These are phyloP conservation scores for Paecilomyces fulvus DNA, from an alignment of 2,329 filamentous ascomycete species.

Conservation along the genomic window DNA sequence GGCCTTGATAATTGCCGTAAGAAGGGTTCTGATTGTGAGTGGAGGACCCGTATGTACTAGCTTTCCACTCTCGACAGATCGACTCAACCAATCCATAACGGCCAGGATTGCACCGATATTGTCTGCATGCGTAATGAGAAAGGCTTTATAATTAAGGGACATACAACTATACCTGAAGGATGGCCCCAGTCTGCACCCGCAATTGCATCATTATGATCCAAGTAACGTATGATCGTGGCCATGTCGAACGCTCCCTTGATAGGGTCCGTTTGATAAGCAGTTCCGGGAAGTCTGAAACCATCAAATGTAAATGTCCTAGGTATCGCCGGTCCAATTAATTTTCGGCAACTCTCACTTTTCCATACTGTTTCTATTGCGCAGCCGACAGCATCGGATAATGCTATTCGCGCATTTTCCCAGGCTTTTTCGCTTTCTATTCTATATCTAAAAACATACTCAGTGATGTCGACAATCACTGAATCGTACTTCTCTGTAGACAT, in stretches of 20 bases:
- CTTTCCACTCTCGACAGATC: neutral
- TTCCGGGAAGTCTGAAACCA: too few species aligned
- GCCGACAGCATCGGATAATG: neutral
- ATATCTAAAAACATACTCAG: neutral
- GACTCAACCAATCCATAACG: constrained; percentile 17
- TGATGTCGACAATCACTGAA: neutral
- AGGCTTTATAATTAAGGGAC: neutral
- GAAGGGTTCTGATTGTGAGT: constrained; percentile 17
- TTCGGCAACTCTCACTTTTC: too few species aligned
- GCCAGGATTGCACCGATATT: constrained; percentile 25
- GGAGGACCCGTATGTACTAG: neutral
- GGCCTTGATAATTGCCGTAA: constrained; percentile 22
- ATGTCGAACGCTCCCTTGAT: too few species aligned
- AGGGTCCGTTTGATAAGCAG: too few species aligned
- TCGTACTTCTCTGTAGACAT: neutral
- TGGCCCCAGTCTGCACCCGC: constrained; percentile 30
- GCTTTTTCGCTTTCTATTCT: neutral
- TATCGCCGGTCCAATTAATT: too few species aligned
- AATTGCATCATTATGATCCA: constrained; percentile 4
- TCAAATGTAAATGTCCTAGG: too few species aligned
- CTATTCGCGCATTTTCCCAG: neutral
- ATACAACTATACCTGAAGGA: constrained; percentile 17
- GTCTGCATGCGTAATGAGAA: constrained; percentile 10
- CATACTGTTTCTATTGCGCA: too few species aligned
- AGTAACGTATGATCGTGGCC: too few species aligned